Base-by-base conservation (phyloP, 2,329 filamentous ascomycete species). In the Pestalotiopsis sp. region DNA sequence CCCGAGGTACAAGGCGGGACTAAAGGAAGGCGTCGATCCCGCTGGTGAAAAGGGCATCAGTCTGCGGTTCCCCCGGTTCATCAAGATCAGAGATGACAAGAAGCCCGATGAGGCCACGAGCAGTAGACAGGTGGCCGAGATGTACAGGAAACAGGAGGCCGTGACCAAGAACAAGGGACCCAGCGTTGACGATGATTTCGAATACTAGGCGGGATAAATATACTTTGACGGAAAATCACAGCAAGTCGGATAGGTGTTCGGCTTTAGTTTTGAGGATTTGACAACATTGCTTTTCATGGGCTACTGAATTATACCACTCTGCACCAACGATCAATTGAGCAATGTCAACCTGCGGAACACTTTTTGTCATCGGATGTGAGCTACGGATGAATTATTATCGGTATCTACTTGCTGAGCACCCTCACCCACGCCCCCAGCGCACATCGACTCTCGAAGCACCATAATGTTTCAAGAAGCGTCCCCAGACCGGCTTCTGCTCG, bases 81-180 rank as follows among this genome's bases (percentile, higher is more conserved):
- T 99, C 78, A 94, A 94, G 78, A 83, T 93, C 56, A 88, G 96
- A 69, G 95, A 98, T 69, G 96, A 99, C 78, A 99, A 99, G 87
- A 98, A 97, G 83, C 90, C 94, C 0, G 95, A 97, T 71, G 88
- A 95, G 82, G 96, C 96, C 14, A 98, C 94, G 52, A 92, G 87
- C 41, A 93, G 91, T 71, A 86, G 91, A 65, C 93, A 96, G 82
- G 93, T 99, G 64, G 95, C 94, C 0, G 96, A 98, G 80, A 97
- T 99, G 95, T 99, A 98, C 83, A 87, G 91, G 73, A 95, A 93
- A 82, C 96, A 99, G 84, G 95, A 98, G 84, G 93, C 92, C 74
- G 93, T 97, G 65, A 84, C 89, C 13, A 97, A 96, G 85, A 94
- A 85, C 68, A 97, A 97, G 83, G 93, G 92, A 0, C 93, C 93